Evolutionary conservation across 768 basidiomycete species (phyloP).

Genomic region (Pulveroboletus frians): DNA sequence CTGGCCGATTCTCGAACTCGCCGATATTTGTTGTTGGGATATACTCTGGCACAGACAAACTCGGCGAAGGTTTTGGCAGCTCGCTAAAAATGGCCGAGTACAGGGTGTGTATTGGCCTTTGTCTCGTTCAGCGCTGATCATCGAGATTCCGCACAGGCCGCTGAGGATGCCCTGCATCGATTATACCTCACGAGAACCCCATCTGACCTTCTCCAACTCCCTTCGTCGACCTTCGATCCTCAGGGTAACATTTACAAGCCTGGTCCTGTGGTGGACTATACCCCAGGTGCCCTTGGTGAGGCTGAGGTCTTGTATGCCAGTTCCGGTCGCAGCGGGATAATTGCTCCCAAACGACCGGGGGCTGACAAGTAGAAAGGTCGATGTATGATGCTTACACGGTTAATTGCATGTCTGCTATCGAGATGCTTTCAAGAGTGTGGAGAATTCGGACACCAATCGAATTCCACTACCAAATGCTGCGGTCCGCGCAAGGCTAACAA

Average conservation of each 20-base stretch:
- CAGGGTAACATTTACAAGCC: slow-evolving; percentile 50
- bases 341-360: slow-evolving; percentile 31
- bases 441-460: not conserved
- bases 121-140: not conserved
- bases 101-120: slow-evolving; percentile 48
- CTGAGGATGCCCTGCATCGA: slow-evolving; percentile 79
- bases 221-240: slow-evolving; percentile 68
- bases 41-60: slow-evolving; percentile 74
- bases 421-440: slow-evolving; percentile 1
- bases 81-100: slow-evolving; percentile 94
- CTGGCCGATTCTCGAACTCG: slow-evolving; percentile 84
- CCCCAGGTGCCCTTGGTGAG: slow-evolving; percentile 50
- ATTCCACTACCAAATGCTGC: not conserved
- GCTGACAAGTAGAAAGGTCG: slow-evolving; percentile 13
- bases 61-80: slow-evolving; percentile 93
- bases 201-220: slow-evolving; percentile 59
- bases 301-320: slow-evolving; percentile 68
- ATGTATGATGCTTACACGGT: slow-evolving; percentile 26
- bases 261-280: slow-evolving; percentile 44
- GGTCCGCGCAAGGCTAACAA: not conserved
- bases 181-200: slow-evolving; percentile 80
- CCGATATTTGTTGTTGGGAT: slow-evolving; percentile 97
- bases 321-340: slow-evolving; percentile 49
- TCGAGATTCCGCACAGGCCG: slow-evolving; percentile 46
- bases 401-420: slow-evolving; percentile 25